Conservation (phyloP, 495 filamentous ascomycete species). For the Penicillium pulvis region DNA sequence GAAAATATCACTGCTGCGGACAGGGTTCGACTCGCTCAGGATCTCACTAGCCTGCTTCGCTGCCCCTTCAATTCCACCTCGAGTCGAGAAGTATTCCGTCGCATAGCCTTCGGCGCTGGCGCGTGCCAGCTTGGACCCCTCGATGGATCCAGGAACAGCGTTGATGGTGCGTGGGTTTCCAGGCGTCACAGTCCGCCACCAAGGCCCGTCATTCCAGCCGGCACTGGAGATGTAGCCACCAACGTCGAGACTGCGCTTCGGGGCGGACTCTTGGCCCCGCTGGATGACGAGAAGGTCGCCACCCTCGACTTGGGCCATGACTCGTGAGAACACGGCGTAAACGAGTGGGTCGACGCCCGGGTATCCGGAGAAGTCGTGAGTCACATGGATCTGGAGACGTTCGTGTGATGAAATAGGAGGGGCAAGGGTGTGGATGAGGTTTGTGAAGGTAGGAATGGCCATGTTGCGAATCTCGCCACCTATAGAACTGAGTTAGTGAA, state of each 20-base stretch:
- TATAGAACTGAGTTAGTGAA: conserved; percentile 38
- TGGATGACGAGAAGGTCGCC: conserved; percentile 97
- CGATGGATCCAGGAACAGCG: conserved; percentile 73
- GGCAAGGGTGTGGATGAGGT: conserved; percentile 89
- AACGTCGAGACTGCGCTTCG: conserved; percentile 61
- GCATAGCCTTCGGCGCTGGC: conserved; percentile 88
- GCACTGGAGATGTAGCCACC: conserved; percentile 56
- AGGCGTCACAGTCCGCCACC: conserved; percentile 78
- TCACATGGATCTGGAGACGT: conserved; percentile 95
- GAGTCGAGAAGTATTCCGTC: conserved; percentile 72
- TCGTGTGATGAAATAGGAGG: conserved; percentile 98
- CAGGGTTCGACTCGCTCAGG: conserved; percentile 80
- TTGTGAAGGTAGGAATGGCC: conserved; percentile 92
- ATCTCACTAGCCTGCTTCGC: conserved; percentile 74
- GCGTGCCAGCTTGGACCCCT: conserved; percentile 86
- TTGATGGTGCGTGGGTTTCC: conserved; percentile 72
- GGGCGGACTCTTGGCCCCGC: conserved; percentile 80
- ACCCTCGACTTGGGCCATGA: conserved; percentile 98
- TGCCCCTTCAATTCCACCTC: conserved; percentile 79
- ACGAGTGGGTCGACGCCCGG: conserved; percentile 92
- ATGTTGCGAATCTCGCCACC: conserved; percentile 87
- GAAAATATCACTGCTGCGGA: conserved; percentile 92
- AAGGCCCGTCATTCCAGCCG: conserved; percentile 87
- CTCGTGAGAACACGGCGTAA: conserved; percentile 88
- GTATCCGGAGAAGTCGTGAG: conserved; percentile 92